Conservation (phyloP, 768 basidiomycete genomes). For the Trametes sanguinea region DNA sequence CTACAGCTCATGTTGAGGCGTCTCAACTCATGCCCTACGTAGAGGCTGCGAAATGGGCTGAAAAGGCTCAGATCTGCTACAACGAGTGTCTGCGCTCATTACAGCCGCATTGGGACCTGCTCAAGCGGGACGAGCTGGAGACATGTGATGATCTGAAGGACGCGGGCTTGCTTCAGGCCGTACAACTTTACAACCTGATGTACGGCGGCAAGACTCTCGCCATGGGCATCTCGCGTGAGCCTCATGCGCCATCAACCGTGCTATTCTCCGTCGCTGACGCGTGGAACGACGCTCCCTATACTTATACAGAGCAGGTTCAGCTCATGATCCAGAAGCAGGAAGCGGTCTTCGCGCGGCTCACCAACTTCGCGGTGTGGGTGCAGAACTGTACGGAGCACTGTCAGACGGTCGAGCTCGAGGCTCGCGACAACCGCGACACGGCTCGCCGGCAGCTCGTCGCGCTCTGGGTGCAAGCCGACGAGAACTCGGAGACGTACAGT, state of each 20-base stretch:
- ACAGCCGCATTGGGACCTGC: conserved; percentile 22
- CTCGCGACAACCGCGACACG: conserved; percentile 18
- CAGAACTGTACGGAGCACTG: conserved; percentile 26
- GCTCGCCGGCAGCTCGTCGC: conserved; percentile 24
- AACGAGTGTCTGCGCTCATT: conserved; percentile 23
- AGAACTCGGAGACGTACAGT: conserved; percentile 12
- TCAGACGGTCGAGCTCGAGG: conserved; percentile 23
- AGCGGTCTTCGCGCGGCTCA: conserved; percentile 24
- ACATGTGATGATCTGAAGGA: conserved; percentile 17
- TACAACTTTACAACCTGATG: conserved; percentile 28
- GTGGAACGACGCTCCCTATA: neutral
- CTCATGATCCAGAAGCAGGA: conserved; percentile 26
- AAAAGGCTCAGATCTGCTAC: conserved; percentile 28
- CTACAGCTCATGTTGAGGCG: neutral
- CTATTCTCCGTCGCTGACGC: neutral
- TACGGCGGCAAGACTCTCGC: conserved; percentile 26
- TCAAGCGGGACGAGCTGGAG: conserved; percentile 16
- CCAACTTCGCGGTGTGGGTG: conserved; percentile 25
- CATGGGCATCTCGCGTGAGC: conserved; percentile 26
- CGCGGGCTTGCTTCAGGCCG: conserved; percentile 23
- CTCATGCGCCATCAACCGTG: neutral
- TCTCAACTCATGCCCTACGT: neutral
- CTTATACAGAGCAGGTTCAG: conserved; percentile 20
- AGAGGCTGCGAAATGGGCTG: conserved; percentile 26
- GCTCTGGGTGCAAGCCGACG: conserved; percentile 24